phyloP scores from a whole-genome alignment of 208 protist species.

The Trypanosoma caninum region DNA sequence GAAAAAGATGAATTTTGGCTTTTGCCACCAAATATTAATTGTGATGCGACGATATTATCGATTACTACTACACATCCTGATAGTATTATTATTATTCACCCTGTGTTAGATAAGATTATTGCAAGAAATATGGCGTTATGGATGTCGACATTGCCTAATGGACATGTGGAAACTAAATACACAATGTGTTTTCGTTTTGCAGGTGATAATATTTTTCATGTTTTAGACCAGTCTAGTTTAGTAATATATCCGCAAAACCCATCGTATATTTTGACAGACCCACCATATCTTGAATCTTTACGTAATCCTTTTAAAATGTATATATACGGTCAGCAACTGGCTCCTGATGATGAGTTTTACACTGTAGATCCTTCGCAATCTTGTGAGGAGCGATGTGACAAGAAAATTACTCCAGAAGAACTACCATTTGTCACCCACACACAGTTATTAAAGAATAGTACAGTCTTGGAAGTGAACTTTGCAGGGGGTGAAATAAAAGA shows the following conservation, averaged over 20 bases:
- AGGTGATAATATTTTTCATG: constrained; percentile 45
- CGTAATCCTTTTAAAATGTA: constrained; percentile 39
- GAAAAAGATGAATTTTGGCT: constrained; percentile 51
- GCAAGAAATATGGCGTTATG: constrained; percentile 24
- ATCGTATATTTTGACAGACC: constrained; percentile 31
- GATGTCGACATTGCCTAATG: constrained; percentile 48
- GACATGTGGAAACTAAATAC: constrained; percentile 31
- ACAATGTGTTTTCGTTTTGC: constrained; percentile 63
- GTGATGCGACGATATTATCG: background rate
- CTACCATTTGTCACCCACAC: constrained; percentile 40
- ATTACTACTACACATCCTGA: no score
- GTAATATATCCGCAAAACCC: constrained; percentile 52
- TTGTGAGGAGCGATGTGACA: constrained; percentile 72
- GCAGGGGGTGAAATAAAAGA: constrained; percentile 19
- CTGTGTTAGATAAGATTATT: background rate
- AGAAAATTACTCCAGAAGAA: constrained; percentile 40
- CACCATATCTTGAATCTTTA: constrained; percentile 49
- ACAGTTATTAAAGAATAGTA: constrained; percentile 39
- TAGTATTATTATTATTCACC: constrained; percentile 1
- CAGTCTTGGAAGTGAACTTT: constrained; percentile 45
- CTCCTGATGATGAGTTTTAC: constrained; percentile 52
- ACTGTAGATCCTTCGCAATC: constrained; percentile 38
- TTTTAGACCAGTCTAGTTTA: constrained; percentile 16
- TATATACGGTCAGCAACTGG: constrained; percentile 49
- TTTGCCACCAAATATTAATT: constrained; percentile 22